A percentile compares a stretch with the other conserved stretches of the same genome.
Conservation (phyloP, 345 rosid genomes). For the Eucalyptus pauciflora region DNA sequence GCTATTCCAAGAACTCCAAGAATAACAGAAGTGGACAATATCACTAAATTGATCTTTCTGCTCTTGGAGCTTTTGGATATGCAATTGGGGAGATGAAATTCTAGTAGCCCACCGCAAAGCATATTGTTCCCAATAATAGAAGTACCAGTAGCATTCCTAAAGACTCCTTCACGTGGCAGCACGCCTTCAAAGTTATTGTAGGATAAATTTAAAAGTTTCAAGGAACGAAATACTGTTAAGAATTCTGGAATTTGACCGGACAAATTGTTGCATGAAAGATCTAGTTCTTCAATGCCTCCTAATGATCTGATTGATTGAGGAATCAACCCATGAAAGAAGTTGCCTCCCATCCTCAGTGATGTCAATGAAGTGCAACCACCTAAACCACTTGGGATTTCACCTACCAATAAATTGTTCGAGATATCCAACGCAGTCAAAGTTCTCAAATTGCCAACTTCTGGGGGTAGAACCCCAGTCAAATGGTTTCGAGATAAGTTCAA, state of each 20-base stretch:
- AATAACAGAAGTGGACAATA: neutral
- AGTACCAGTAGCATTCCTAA: neutral
- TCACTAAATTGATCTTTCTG: neutral
- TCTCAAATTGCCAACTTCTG: neutral
- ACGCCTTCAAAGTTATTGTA: neutral
- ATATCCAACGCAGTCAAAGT: neutral
- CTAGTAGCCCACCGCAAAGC: rapidly evolving
- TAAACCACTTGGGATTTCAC: neutral
- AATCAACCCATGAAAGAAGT: neutral
- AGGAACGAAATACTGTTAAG: neutral
- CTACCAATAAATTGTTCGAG: neutral
- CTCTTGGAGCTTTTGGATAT: neutral
- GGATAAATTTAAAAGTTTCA: neutral
- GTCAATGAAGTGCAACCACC: neutral
- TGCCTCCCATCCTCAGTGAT: neutral
- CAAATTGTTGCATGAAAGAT: neutral
- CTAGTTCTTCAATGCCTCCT: neutral
- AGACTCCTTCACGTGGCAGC: neutral
- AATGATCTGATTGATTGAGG: neutral
- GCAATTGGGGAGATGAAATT: neutral
- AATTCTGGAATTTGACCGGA: neutral
- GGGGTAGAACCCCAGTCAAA: neutral
- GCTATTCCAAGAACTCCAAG: neutral
- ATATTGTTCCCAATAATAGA: neutral
- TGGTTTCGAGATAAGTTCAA: neutral